Evolutionary conservation across 2,329 filamentous ascomycete genomes (phyloP).

Genomic region (Harringtonia aguacate): DNA sequence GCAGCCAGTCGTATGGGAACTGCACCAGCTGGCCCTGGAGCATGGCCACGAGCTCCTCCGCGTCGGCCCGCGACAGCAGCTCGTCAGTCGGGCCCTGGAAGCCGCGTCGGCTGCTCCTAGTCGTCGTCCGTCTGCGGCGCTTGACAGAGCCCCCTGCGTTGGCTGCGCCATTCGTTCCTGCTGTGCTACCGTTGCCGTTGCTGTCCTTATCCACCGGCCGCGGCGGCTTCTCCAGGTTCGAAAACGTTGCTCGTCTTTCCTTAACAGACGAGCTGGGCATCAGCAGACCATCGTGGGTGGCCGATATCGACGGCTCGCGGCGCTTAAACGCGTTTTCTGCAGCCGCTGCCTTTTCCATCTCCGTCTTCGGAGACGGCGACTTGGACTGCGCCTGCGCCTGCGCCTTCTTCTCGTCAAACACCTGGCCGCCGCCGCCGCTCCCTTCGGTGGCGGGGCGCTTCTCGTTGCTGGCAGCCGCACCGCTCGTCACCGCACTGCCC

Average conservation of each 20-base stretch:
- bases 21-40: slow-evolving; percentile 82
- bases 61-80: slow-evolving; percentile 61
- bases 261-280: slow-evolving; percentile 6
- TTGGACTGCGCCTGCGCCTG: no score
- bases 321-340: slow-evolving; percentile 17
- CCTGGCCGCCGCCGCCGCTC: background rate
- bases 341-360: slow-evolving; percentile 18
- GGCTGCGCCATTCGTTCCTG: slow-evolving; percentile 6
- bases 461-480: slow-evolving; percentile 11
- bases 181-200: slow-evolving; percentile 4
- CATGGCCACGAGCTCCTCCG: slow-evolving; percentile 70
- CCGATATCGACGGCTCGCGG: slow-evolving; percentile 6
- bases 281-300: background rate
- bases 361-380: slow-evolving; percentile 9
- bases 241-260: slow-evolving; percentile 44
- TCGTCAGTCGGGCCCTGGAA: slow-evolving; percentile 60
- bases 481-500: no score
- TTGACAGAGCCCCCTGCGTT: slow-evolving; percentile 38
- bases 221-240: slow-evolving; percentile 35
- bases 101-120: slow-evolving; percentile 55
- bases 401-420: slow-evolving; percentile 18
- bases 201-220: background rate
- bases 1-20: slow-evolving; percentile 94
- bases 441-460: slow-evolving; percentile 11
- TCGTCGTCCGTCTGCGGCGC: slow-evolving; percentile 57